Percentiles rank a stretch among this genome's conserved stretches.
Conservation (phyloP, 1,284 basidiomycete species). For the Ganoderma sinense region DNA sequence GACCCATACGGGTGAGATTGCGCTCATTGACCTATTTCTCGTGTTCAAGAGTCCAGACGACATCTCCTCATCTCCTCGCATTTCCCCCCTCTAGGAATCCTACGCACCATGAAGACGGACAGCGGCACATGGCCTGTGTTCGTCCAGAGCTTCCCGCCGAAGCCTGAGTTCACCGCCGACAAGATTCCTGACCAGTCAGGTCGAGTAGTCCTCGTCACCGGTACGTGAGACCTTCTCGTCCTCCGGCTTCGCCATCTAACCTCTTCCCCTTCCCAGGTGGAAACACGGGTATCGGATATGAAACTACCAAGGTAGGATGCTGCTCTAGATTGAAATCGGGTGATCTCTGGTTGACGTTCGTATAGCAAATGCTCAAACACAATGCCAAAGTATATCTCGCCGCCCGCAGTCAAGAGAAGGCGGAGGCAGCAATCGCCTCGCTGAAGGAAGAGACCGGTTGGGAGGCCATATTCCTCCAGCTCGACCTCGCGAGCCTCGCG, state of each 20-base stretch:
- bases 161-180: slow-evolving; percentile 36
- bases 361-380: slow-evolving; percentile 49
- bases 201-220: slow-evolving; percentile 51
- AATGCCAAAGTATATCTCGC: slow-evolving; percentile 63
- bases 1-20: not conserved
- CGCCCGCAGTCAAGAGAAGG: slow-evolving; percentile 48
- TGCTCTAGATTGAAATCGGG: not conserved
- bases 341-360: too few species aligned
- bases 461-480: slow-evolving; percentile 50
- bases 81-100: not conserved
- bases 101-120: not conserved
- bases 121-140: not conserved
- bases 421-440: slow-evolving; percentile 50
- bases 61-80: not conserved
- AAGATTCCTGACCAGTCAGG: slow-evolving; percentile 48
- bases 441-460: slow-evolving; percentile 47
- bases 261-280: too few species aligned
- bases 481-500: slow-evolving; percentile 55
- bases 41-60: not conserved
- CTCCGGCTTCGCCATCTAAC: too few species aligned
- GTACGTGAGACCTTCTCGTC: slow-evolving; percentile 22
- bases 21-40: not conserved
- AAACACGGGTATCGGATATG: slow-evolving; percentile 51
- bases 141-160: slow-evolving; percentile 10
- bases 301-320: slow-evolving; percentile 37